A percentile compares a stretch with the other conserved stretches of the same genome.
Evolutionary conservation across 1,139 yeast genomes (phyloP).

Genomic region (Fermentozyma sake): DNA sequence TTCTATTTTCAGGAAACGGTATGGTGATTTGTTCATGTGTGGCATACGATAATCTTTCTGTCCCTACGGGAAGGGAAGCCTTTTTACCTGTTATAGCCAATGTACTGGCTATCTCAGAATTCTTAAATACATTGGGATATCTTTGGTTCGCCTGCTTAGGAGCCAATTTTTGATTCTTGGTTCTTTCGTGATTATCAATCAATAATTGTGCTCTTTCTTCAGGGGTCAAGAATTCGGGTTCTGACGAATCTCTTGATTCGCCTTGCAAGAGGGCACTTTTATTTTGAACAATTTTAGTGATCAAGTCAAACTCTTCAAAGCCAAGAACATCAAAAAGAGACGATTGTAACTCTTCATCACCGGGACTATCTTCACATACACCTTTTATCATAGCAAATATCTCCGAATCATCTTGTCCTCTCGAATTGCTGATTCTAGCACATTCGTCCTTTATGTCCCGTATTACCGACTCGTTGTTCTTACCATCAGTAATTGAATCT

Average conservation of each 20-base stretch:
- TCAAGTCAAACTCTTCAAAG: slow-evolving; percentile 76
- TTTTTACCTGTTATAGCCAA: slow-evolving; percentile 77
- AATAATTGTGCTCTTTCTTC: slow-evolving; percentile 58
- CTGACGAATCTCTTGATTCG: slow-evolving; percentile 2
- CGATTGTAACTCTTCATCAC: slow-evolving; percentile 65
- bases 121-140: slow-evolving; percentile 79
- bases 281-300: slow-evolving; percentile 59
- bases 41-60: slow-evolving; percentile 59
- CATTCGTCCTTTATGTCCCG: slow-evolving; percentile 23
- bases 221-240: slow-evolving; percentile 40
- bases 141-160: slow-evolving; percentile 44
- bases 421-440: slow-evolving; percentile 21
- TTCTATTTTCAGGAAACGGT: slow-evolving; percentile 61
- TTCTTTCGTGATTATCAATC: slow-evolving; percentile 47
- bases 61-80: slow-evolving; percentile 75
- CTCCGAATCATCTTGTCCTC: slow-evolving; percentile 23
- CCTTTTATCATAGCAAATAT: slow-evolving; percentile 20
- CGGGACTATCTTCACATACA: slow-evolving; percentile 18
- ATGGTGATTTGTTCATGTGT: slow-evolving; percentile 79
- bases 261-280: slow-evolving; percentile 23
- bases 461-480: slow-evolving; percentile 4
- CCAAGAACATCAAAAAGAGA: slow-evolving; percentile 76
- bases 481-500: slow-evolving; percentile 20
- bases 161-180: slow-evolving; percentile 47
- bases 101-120: slow-evolving; percentile 62